phyloP scores from a whole-genome alignment of 2,329 filamentous ascomycete genomes.

The Diaporthe vaccinii region DNA sequence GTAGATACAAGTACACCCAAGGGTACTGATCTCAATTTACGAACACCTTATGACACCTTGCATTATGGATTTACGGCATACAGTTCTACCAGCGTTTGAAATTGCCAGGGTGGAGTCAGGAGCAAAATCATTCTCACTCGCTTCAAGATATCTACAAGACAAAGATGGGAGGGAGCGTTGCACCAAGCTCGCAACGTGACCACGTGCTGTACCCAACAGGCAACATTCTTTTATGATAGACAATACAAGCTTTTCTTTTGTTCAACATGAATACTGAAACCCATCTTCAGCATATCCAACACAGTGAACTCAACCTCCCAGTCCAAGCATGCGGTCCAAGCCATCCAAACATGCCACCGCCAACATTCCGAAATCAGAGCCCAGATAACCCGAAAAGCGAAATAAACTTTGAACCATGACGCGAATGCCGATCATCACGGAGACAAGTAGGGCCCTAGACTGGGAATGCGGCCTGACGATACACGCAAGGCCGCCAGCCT shows the following conservation, averaged over 20 bases:
- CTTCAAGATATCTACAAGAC: not conserved
- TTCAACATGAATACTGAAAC: not conserved
- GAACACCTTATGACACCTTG: not conserved
- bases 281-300: not conserved
- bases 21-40: not conserved
- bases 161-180: not conserved
- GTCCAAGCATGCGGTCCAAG: not conserved
- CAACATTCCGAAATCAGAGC: not conserved
- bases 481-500: not conserved
- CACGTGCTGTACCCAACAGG: not conserved
- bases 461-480: conserved; percentile 9
- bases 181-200: not conserved
- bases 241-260: conserved; percentile 30
- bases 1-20: conserved; percentile 33
- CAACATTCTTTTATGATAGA: conserved; percentile 25
- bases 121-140: conserved; percentile 6
- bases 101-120: conserved; percentile 1
- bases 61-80: conserved; percentile 1
- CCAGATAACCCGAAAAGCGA: conserved; percentile 9
- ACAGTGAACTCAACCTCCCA: not conserved
- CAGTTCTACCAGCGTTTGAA: conserved; percentile 11
- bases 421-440: conserved; percentile 22
- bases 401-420: conserved; percentile 33
- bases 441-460: conserved; percentile 4
- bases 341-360: not conserved